Percentiles rank a stretch among this genome's conserved stretches.
Conservation (phyloP, 1,284 basidiomycete species). For the Inonotus obliquus region DNA sequence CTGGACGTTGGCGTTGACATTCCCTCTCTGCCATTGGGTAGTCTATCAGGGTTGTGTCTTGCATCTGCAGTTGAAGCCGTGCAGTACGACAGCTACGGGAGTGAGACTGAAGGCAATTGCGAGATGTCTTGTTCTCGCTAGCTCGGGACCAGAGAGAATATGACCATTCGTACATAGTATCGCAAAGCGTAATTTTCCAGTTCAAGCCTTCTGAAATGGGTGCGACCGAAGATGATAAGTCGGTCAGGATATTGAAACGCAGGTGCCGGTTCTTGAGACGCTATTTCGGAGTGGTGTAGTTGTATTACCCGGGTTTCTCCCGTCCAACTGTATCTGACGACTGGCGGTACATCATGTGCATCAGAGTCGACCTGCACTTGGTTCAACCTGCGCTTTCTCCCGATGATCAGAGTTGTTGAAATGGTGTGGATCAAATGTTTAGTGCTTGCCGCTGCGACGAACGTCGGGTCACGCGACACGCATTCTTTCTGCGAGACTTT, state of each 20-base stretch:
- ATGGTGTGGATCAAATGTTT: background rate
- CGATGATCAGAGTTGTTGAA: background rate
- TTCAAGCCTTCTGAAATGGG: constrained; percentile 41
- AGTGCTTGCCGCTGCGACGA: background rate
- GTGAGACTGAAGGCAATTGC: constrained; percentile 59
- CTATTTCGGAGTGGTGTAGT: background rate
- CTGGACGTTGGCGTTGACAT: constrained; percentile 91
- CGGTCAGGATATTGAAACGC: constrained; percentile 41
- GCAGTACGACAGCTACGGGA: constrained; percentile 81
- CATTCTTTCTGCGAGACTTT: background rate
- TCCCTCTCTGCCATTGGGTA: constrained; percentile 69
- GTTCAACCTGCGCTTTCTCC: constrained; percentile 9
- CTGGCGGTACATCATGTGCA: background rate
- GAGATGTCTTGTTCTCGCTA: constrained; percentile 58
- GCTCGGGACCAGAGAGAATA: no score
- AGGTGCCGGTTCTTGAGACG: constrained; percentile 19
- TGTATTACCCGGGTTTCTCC: background rate
- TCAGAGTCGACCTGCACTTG: constrained; percentile 8
- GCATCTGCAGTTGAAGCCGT: constrained; percentile 43
- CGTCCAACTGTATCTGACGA: background rate
- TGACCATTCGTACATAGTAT: no score
- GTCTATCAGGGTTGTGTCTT: constrained; percentile 29
- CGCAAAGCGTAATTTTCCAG: constrained; percentile 67
- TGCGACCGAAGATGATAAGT: constrained; percentile 47
- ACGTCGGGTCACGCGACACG: background rate